These are phyloP conservation scores for Pittosporum tobira DNA, from an alignment of 129 eudicot species.

Conservation along the genomic window DNA sequence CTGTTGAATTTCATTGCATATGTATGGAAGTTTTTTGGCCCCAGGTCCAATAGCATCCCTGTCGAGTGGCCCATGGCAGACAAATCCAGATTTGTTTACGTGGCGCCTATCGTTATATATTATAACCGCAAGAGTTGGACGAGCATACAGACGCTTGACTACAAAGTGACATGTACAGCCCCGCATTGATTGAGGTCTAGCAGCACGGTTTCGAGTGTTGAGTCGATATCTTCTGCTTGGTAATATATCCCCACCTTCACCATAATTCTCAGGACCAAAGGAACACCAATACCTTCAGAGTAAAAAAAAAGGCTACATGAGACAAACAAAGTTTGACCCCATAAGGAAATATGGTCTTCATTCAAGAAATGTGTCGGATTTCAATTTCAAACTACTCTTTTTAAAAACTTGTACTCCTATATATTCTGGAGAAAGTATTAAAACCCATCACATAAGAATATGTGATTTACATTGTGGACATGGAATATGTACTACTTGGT, in stretches of 20 bases:
- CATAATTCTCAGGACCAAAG: slow-evolving; percentile 94
- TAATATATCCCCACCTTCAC: slow-evolving; percentile 85
- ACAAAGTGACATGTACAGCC: slow-evolving; percentile 91
- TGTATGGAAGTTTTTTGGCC: slow-evolving; percentile 75
- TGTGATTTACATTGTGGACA: not conserved
- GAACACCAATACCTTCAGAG: slow-evolving; percentile 90
- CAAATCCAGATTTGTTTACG: slow-evolving; percentile 75
- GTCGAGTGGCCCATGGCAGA: slow-evolving; percentile 97
- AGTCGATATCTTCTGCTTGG: slow-evolving; percentile 89
- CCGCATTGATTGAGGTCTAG: slow-evolving; percentile 97
- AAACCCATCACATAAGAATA: not conserved
- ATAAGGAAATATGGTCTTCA: not conserved
- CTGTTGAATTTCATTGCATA: slow-evolving; percentile 82
- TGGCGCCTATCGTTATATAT: slow-evolving; percentile 76
- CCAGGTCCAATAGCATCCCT: slow-evolving; percentile 97
- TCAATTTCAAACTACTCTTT: slow-evolving; percentile 7
- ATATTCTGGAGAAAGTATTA: not conserved
- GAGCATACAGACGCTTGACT: slow-evolving; percentile 79
- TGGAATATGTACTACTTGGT: no score
- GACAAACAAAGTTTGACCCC: not conserved
- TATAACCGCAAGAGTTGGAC: slow-evolving; percentile 68
- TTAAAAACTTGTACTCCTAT: not conserved
- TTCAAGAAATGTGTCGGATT: not conserved
- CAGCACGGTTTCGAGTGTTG: slow-evolving; percentile 96
- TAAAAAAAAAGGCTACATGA: not conserved